Base-by-base conservation (phyloP, 176 grass and related monocot genomes). In the Oryza punctata region DNA sequence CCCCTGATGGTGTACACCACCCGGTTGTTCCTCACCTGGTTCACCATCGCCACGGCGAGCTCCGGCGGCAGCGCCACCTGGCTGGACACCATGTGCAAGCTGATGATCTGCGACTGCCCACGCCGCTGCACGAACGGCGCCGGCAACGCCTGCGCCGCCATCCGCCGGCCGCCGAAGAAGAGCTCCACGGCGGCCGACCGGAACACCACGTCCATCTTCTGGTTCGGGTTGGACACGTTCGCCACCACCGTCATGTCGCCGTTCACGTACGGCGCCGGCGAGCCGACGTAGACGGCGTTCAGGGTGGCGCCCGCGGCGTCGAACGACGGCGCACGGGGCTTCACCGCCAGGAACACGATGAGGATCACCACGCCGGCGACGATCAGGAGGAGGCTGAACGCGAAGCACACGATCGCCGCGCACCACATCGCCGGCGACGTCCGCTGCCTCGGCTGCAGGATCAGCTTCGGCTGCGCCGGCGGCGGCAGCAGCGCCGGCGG, bases 221-320 rank as follows among this genome's bases (percentile, higher is more conserved):
- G 89, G 79, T 99, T 99, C 7, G 96, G 91, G 73, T 99, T 99
- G 89, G 96, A 88, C 78, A 99, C 82, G 87, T 99, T 99, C 73
- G 63, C 89, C 16, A 89, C 88, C 32, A 99, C 49, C 50, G 78
- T 90, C 85, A 96, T 81, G 80, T 96, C 93, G 67, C 91, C 88
- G 23, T 94, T 99, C 74, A 90, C 81, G 79, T 94, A 96, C 40
- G 37, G 37, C 37, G 96, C 49, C 1, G 91, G 80, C 0, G 85
- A 81, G 57, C 88, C 83, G 83, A 99, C 19, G 70, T 99, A 99
- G 68, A 94, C 63, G 83, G 83, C 88, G 81, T 92, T 96, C 37
- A 99, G 90, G 60, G 81, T 87, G 16, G 96, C 96, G 73, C 79
- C 82, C 32, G 87, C 73, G 0, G 84, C 26, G 66, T 99, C 89